phyloP scores from a whole-genome alignment of 805 yeast species.

The Barnettozyma vustinii region DNA sequence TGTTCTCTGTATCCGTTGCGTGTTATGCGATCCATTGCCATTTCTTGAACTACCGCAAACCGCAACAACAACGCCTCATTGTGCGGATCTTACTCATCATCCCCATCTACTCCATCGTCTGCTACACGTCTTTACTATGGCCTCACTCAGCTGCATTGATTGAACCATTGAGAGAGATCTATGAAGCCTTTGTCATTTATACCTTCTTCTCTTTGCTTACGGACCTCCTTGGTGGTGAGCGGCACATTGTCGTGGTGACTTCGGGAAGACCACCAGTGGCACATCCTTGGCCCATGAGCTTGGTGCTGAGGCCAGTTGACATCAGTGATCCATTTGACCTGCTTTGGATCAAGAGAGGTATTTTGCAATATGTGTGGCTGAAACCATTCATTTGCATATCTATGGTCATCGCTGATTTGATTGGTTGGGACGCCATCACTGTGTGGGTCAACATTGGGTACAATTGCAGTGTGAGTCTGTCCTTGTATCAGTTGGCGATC shows the following conservation, averaged over 20 bases:
- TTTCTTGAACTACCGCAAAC: conserved; percentile 73
- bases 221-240: conserved; percentile 85
- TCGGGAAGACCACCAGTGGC: conserved; percentile 66
- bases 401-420: conserved; percentile 40
- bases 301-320: conserved; percentile 55
- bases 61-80: conserved; percentile 79
- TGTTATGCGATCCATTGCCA: conserved; percentile 39
- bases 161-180: conserved; percentile 81
- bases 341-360: conserved; percentile 71
- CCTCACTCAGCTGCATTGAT: conserved; percentile 41
- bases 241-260: conserved; percentile 67
- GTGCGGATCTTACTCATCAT: conserved; percentile 78
- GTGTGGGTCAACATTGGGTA: conserved; percentile 66
- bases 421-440: conserved; percentile 48
- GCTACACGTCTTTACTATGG: conserved; percentile 51
- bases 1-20: conserved; percentile 5
- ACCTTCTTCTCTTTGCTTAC: conserved; percentile 84
- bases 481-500: conserved; percentile 78
- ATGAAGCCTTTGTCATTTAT: conserved; percentile 94
- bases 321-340: conserved; percentile 83
- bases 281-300: conserved; percentile 53
- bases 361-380: conserved; percentile 91
- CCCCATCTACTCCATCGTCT: conserved; percentile 72
- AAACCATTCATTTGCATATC: conserved; percentile 74
- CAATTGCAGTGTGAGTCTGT: conserved; percentile 73